phyloP scores from a whole-genome alignment of 805 yeast genomes.

The Lipomyces mesembrius region DNA sequence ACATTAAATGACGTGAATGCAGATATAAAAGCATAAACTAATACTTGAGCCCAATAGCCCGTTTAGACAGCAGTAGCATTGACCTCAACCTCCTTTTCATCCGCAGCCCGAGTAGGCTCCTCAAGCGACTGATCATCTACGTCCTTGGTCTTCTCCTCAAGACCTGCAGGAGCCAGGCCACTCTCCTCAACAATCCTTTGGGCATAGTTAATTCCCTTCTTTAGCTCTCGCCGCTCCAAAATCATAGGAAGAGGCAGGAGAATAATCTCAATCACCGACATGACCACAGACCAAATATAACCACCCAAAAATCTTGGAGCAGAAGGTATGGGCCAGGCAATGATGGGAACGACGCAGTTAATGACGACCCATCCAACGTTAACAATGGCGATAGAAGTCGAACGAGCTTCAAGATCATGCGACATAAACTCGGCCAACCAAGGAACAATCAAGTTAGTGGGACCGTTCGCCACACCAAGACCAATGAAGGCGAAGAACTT shows the following conservation, averaged over 20 bases:
- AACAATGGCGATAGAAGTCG: conserved; percentile 26
- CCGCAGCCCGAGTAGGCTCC: not conserved
- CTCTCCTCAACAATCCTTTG: not conserved
- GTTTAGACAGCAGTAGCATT: not conserved
- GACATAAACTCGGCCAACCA: conserved; percentile 33
- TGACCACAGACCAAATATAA: conserved; percentile 17
- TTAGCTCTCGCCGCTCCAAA: conserved; percentile 20
- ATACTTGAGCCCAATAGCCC: not conserved
- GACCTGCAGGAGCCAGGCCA: not conserved
- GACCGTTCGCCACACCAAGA: conserved; percentile 35
- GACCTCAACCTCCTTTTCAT: not conserved
- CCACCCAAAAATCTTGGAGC: conserved; percentile 27
- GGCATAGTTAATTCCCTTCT: conserved; percentile 14
- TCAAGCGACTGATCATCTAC: not conserved
- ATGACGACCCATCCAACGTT: conserved; percentile 35
- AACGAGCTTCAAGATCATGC: conserved; percentile 33
- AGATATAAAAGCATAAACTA: not conserved
- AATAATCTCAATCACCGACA: conserved; percentile 20
- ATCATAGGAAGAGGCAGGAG: conserved; percentile 21
- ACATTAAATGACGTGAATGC: not conserved
- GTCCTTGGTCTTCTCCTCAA: conserved; percentile 6
- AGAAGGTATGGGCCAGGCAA: conserved; percentile 27
- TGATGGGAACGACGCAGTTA: conserved; percentile 31
- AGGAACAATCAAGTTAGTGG: conserved; percentile 32
- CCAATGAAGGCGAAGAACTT: conserved; percentile 60